phyloP scores from a whole-genome alignment of 2,329 filamentous ascomycete genomes.

The Aspergillus pseudoviridinutans region DNA sequence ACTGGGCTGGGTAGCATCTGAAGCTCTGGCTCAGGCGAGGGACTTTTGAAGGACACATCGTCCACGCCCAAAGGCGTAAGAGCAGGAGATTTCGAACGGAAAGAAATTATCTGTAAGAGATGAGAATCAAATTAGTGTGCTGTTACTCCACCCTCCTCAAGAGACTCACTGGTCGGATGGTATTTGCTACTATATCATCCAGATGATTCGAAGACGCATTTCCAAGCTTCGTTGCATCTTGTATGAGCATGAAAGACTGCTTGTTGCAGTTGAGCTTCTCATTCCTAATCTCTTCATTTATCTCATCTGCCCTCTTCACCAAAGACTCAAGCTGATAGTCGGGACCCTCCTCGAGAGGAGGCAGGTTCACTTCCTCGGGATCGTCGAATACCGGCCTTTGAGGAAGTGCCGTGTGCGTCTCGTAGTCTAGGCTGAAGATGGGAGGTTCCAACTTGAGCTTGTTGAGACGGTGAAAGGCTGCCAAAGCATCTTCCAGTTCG shows the following conservation, averaged over 20 bases:
- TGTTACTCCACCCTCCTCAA: neutral
- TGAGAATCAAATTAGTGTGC: neutral
- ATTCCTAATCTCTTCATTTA: conserved; percentile 5
- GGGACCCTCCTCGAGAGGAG: neutral
- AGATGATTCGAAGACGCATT: conserved; percentile 17
- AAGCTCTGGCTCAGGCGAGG: neutral
- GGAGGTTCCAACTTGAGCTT: conserved; percentile 45
- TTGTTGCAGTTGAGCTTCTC: conserved; percentile 26
- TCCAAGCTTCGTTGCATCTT: conserved; percentile 26
- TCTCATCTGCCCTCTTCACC: neutral
- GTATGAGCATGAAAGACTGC: conserved; percentile 19
- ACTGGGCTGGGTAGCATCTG: conserved; percentile 12
- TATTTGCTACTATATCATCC: conserved; percentile 17
- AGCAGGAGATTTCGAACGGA: neutral
- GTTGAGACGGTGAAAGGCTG: conserved; percentile 16
- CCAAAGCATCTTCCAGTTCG: conserved; percentile 18
- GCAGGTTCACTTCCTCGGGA: neutral
- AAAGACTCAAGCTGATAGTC: neutral
- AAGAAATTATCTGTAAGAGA: neutral
- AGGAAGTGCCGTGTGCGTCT: conserved; percentile 43
- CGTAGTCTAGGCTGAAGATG: conserved; percentile 41
- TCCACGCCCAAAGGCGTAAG: conserved; percentile 4
- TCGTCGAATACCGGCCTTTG: conserved; percentile 6
- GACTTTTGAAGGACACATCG: neutral
- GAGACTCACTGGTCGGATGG: conserved; percentile 21